Base-by-base conservation (phyloP, 306 rosid genomes). In the Rubus parviflorus region DNA sequence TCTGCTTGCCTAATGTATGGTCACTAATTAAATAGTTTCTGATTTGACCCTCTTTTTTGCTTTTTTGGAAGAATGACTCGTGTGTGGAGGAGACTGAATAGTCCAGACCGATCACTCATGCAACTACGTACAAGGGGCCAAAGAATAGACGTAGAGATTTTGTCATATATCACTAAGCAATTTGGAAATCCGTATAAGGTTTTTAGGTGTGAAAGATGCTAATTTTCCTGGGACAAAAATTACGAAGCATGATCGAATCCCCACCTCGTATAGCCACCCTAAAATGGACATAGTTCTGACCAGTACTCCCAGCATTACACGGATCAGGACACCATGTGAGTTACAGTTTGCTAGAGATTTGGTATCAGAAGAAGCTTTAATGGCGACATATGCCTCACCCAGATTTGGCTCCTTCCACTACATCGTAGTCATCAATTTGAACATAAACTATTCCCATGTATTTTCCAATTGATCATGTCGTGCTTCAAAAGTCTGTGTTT, bases 301-400 rank as follows among this genome's bases (percentile, higher is more conserved):
- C 7, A 15, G 45, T n/a, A n/a, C n/a, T 17, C 46, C 61, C 52
- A 57, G 77, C 68, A 71, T 75, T 52, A 79, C 74, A 75, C 80
- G 81, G 84, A 75, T 72, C 79, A 9, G 49, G 75, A 80, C 48
- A 51, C 37, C 81, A 75, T 57, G 83, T 72, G 83, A 70, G 35
- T 68, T 57, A 56, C 43, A 75, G 64, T 64, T 16, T 46, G 40
- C 15, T 37, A 52, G 1, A 47, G 49, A 6, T 78, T 61, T 17
- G 51, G 38, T 40, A 54, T 66, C 75, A 62, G 10, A 51, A 52
- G 41, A 49, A 47, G 68, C 57, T 37, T 57, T 17, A 82, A 57
- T 73, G 74, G 69, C 69, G 3, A 51, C 38, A 63, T 51, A 51
- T 75, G 42, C 56, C n/a, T 22, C 57, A 4, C 40, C 66, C 41